Base-by-base conservation (phyloP, 2,329 filamentous ascomycete species). In the Lasiodiplodia theobromae region DNA sequence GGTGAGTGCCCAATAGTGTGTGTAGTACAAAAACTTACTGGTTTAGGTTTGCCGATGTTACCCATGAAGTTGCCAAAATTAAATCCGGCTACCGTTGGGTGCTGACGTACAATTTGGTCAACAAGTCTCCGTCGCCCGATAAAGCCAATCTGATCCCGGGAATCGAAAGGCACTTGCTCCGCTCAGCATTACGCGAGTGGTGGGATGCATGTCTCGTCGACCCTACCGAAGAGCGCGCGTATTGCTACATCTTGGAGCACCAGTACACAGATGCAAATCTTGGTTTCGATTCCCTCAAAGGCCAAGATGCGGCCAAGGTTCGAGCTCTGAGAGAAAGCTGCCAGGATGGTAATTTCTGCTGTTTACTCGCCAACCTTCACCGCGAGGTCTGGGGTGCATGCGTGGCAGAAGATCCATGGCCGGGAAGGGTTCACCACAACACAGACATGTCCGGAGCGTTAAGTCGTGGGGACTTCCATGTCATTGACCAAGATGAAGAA, bases 91-190 rank as follows among this genome's bases (percentile, higher is more conserved):
- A 84, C 71, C 83, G 85, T 3, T 80, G 84, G 67, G 84, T 86
- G 11, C 71, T 88, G 12, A 85, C 82, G 0, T 89, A 86, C 75
- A 87, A 87, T 71, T 79, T 88, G 4, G 72, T 85, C 18, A 74
- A 80, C 44, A 57, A 34, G 16, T 53, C 21, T n/a, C 31, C 51
- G 7, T 34, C 28, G 18, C 37, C 5, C 16, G 7, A 67, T 72
- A 53, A 57, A 70, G 53, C 18, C 21, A 6, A 2, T 58, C 7
- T 18, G 69, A 68, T 23, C 71, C 25, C 51, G 3, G 12, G 11
- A 10, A 53, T 23, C 2, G 3, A 53, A 7, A 52, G 40, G 69
- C 72, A 53, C 63, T 66, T n/a, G 70, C 69, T 31, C 47, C 70
- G 6, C 70, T 73, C 52, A 68, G 62, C 66, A 6, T n/a, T 51